Evolutionary conservation across 352 stramenopile genomes (phyloP).

Genomic region (Phytophthora quininea): DNA sequence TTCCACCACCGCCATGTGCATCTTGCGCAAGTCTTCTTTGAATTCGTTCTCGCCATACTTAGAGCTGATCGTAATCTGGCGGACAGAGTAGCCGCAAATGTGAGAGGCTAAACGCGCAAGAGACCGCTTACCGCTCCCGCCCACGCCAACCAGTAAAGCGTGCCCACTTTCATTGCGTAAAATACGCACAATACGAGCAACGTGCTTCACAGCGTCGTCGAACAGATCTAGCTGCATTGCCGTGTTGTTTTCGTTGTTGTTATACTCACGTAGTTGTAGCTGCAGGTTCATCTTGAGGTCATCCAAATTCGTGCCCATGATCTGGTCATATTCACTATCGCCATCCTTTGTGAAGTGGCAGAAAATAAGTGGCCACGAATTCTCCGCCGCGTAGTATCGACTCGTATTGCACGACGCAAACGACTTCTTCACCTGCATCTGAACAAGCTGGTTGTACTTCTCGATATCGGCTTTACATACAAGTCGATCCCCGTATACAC

Average conservation of each 20-base stretch:
- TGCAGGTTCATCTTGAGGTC: slow-evolving; percentile 91
- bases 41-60: slow-evolving; percentile 96
- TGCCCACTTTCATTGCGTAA: slow-evolving; percentile 90
- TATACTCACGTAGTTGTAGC: slow-evolving; percentile 93
- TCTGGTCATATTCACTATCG: slow-evolving; percentile 94
- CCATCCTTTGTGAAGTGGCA: slow-evolving; percentile 96
- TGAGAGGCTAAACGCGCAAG: slow-evolving; percentile 93
- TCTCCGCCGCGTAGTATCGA: slow-evolving; percentile 94
- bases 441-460: slow-evolving; percentile 95
- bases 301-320: slow-evolving; percentile 88
- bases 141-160: slow-evolving; percentile 94
- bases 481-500: slow-evolving; percentile 95
- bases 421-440: slow-evolving; percentile 93
- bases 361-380: slow-evolving; percentile 95
- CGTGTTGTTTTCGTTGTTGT: slow-evolving; percentile 95
- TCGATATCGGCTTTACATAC: slow-evolving; percentile 92
- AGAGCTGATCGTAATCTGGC: slow-evolving; percentile 94
- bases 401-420: slow-evolving; percentile 93
- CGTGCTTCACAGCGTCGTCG: slow-evolving; percentile 96
- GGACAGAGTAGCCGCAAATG: slow-evolving; percentile 92
- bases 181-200: slow-evolving; percentile 95
- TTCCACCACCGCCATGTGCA: slow-evolving; percentile 94
- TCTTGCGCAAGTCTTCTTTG: slow-evolving; percentile 96
- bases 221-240: slow-evolving; percentile 97
- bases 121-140: slow-evolving; percentile 94